Percentiles rank a stretch among this genome's conserved stretches.
Conservation (phyloP, 305 asterid genomes). For the Fraxinus platypoda region DNA sequence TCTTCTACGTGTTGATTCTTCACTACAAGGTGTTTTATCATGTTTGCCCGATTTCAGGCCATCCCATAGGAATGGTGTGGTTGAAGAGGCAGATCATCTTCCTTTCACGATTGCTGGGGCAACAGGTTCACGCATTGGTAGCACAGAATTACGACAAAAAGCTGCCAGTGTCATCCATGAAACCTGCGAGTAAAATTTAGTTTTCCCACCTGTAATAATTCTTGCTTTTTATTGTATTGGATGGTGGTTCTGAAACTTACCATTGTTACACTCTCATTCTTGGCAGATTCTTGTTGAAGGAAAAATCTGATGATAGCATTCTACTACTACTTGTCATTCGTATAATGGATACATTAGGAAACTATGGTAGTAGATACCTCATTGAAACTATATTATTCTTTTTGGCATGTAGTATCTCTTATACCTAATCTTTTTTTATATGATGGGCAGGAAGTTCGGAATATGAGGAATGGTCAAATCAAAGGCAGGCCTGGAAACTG, state of each 20-base stretch:
- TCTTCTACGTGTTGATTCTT: conserved; percentile 94
- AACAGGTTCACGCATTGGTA: conserved; percentile 87
- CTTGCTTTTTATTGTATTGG: conserved; percentile 10
- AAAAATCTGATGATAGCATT: conserved; percentile 98
- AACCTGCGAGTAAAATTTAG: conserved; percentile 64
- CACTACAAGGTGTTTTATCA: conserved; percentile 93
- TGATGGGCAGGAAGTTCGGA: conserved; percentile 81
- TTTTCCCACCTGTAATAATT: conserved; percentile 22
- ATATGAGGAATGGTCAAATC: conserved; percentile 96
- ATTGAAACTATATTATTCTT: conserved; percentile 19
- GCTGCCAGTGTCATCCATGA: conserved; percentile 87
- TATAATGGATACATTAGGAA: conserved; percentile 88
- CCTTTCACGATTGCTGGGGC: conserved; percentile 93
- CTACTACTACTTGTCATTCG: conserved; percentile 83
- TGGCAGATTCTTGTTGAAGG: conserved; percentile 85
- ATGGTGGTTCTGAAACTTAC: conserved; percentile 30
- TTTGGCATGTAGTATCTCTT: conserved; percentile 10
- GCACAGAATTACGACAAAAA: conserved; percentile 74
- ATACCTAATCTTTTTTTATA: conserved; percentile 21
- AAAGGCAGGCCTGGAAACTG: conserved; percentile 92
- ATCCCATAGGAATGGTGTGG: conserved; percentile 67
- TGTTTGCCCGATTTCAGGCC: conserved; percentile 98
- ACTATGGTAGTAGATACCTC: conserved; percentile 63
- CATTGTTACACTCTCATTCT: conserved; percentile 17
- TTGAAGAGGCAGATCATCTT: conserved; percentile 49